Conservation (phyloP, 495 filamentous ascomycete genomes). For the Podospora conica region DNA sequence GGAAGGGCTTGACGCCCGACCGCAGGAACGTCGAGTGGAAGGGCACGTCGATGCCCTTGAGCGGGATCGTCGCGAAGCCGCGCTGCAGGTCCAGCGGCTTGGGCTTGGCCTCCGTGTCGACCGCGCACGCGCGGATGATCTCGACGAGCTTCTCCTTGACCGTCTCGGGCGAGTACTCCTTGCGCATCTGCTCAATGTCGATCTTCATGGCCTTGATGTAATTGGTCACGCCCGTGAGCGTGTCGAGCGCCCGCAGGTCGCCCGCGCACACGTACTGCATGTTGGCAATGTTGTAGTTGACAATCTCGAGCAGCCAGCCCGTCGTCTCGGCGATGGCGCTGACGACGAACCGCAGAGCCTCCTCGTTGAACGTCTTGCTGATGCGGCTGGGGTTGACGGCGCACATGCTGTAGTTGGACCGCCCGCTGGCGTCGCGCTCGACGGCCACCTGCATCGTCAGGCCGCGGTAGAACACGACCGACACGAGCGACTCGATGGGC, state of each 20-base stretch:
- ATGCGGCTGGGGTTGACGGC: constrained; percentile 97
- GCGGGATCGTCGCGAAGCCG: constrained; percentile 93
- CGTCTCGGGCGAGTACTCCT: constrained; percentile 71
- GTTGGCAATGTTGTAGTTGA: constrained; percentile 98
- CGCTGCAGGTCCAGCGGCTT: constrained; percentile 81
- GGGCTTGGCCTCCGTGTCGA: constrained; percentile 81
- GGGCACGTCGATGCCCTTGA: constrained; percentile 94
- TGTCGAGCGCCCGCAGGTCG: constrained; percentile 92
- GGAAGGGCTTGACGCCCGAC: constrained; percentile 97
- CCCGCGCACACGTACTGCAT: constrained; percentile 98
- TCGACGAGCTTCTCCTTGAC: constrained; percentile 43
- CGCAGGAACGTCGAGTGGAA: constrained; percentile 98
- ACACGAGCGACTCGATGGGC: constrained; percentile 96
- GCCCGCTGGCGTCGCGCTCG: constrained; percentile 85
- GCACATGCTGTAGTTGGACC: constrained; percentile 98
- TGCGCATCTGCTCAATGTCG: constrained; percentile 87
- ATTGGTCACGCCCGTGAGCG: constrained; percentile 85
- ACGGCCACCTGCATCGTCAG: constrained; percentile 99
- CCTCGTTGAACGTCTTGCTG: constrained; percentile 95
- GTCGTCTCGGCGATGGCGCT: constrained; percentile 88
- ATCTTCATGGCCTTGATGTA: constrained; percentile 93
- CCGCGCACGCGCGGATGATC: constrained; percentile 75
- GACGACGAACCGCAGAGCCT: constrained; percentile 91
- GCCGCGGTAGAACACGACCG: constrained; percentile 97
- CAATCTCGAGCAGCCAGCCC: constrained; percentile 92